phyloP scores from a whole-genome alignment of 768 basidiomycete species.

The Mycena leptocephala region DNA sequence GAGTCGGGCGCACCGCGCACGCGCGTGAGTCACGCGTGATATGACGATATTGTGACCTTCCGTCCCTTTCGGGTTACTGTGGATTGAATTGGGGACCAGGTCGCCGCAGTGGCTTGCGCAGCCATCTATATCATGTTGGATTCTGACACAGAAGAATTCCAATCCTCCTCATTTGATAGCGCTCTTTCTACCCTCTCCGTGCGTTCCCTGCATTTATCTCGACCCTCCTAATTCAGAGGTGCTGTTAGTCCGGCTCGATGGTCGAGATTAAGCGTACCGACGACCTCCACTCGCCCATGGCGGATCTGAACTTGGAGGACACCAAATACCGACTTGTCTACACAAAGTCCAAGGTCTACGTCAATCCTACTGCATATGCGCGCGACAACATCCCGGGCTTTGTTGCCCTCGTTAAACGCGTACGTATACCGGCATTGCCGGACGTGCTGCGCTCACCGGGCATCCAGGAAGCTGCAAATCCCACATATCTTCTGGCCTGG shows the following conservation, averaged over 20 bases:
- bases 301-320: constrained; percentile 56
- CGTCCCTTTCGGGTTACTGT: too few relatives aligned
- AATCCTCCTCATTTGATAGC: constrained; percentile 59
- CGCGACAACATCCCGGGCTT: constrained; percentile 97
- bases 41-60: too few relatives aligned
- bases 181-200: constrained; percentile 66
- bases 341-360: constrained; percentile 95
- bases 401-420: constrained; percentile 91
- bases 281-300: constrained; percentile 39
- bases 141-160: constrained; percentile 31
- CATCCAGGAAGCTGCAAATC: constrained; percentile 79
- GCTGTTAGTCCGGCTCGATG: constrained; percentile 72
- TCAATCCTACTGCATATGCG: constrained; percentile 93
- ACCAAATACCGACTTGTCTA: constrained; percentile 86
- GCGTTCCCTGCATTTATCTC: constrained; percentile 41
- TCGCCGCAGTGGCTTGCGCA: constrained; percentile 28
- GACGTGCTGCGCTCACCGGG: constrained; percentile 18
- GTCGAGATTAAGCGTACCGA: constrained; percentile 78
- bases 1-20: not conserved
- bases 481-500: constrained; percentile 91
- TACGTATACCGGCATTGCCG: constrained; percentile 53
- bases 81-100: too few relatives aligned
- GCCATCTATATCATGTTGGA: constrained; percentile 30
- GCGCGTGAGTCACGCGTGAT: not conserved
- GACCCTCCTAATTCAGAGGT: constrained; percentile 27